Percentiles rank a stretch among this genome's conserved stretches.
These are phyloP conservation scores for Ophiostoma piceae DNA, from an alignment of 2,329 filamentous ascomycete genomes.

Conservation along the genomic window DNA sequence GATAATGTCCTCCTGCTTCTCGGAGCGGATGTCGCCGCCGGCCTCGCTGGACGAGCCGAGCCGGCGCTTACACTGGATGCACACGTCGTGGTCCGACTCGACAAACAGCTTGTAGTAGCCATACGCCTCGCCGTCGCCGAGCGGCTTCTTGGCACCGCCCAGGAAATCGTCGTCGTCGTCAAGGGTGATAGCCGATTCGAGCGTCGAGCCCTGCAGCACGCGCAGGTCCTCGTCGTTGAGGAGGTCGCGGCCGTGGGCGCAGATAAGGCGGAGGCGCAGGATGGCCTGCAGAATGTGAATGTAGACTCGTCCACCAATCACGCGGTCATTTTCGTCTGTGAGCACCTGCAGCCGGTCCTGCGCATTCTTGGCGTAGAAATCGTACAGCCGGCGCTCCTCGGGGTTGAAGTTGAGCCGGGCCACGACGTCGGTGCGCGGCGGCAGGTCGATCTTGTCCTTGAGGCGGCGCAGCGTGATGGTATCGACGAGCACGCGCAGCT, in stretches of 20 bases:
- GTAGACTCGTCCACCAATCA: constrained; percentile 79
- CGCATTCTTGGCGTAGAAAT: constrained; percentile 77
- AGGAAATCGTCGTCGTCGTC: constrained; percentile 65
- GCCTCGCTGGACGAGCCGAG: constrained; percentile 48
- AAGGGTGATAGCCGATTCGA: constrained; percentile 80
- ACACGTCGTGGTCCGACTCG: constrained; percentile 72
- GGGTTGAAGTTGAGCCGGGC: constrained; percentile 69
- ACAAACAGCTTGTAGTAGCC: constrained; percentile 80
- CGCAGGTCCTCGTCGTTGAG: constrained; percentile 78
- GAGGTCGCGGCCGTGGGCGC: constrained; percentile 89
- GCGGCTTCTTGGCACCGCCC: constrained; percentile 44
- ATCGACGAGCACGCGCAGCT: constrained; percentile 82
- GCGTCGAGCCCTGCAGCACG: constrained; percentile 73
- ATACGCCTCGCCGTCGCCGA: constrained; percentile 70
- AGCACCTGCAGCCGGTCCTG: constrained; percentile 74
- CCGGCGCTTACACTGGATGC: constrained; percentile 62
- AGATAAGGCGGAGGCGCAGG: constrained; percentile 80
- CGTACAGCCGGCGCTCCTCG: constrained; percentile 72
- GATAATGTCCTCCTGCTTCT: constrained; percentile 59
- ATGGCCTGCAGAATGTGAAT: constrained; percentile 91
- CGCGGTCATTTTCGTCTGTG: constrained; percentile 57
- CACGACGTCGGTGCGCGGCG: constrained; percentile 65
- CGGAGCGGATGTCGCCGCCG: constrained; percentile 46
- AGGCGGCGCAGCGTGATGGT: constrained; percentile 88
- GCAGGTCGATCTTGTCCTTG: constrained; percentile 85